Evolutionary conservation across 306 rosid species (phyloP), one percentile per base, ranked within the genome.

Genomic region (Castanospermum australe): DNA sequence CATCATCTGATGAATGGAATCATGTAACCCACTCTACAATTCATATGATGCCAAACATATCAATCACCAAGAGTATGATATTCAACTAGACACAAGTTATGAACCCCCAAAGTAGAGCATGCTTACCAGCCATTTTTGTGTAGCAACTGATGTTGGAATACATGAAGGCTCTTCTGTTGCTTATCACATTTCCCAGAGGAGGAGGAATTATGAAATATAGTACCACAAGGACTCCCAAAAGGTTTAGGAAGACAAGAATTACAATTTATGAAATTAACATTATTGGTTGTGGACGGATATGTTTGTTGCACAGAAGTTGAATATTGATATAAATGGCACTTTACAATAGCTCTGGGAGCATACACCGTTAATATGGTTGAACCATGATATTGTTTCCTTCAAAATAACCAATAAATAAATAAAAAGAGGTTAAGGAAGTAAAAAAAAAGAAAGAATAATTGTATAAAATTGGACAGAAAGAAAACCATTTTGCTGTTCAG

Each of bases 121-220:
- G 81, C 89, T 88, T 74, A 94, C 99, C 32, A 88, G 92, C 87
- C 95, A 92, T 84, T 88, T 94, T 79, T 86, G 90, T 67, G 89
- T 71, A 32, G 90, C 78, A 18, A 71, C 72, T n/a, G n/a, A 35
- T 78, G 93, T 73, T 85, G 92, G 39, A 83, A 65, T 22, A 77
- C 21, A 79, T 82, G 89, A 82, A 78, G 87, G 78, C 79, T 79
- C 82, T 82, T 88, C 12, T 83, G 90, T 44, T 85, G 98, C 88
- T 76, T 84, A 48, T 81, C 85, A 52, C 81, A 86, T 61, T 83
- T 90, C 84, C 91, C 79, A 51, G 86, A 71, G 86, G 86, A 80
- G 11, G 84, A 82, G 42, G 89, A 86, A 75, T 75, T 64, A 44
- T 72, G 83, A 39, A 85, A 66, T 61, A 73, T 4, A 68, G 62